Conservation (phyloP, 352 stramenopile genomes). For the Poterioochromonas sp. region DNA sequence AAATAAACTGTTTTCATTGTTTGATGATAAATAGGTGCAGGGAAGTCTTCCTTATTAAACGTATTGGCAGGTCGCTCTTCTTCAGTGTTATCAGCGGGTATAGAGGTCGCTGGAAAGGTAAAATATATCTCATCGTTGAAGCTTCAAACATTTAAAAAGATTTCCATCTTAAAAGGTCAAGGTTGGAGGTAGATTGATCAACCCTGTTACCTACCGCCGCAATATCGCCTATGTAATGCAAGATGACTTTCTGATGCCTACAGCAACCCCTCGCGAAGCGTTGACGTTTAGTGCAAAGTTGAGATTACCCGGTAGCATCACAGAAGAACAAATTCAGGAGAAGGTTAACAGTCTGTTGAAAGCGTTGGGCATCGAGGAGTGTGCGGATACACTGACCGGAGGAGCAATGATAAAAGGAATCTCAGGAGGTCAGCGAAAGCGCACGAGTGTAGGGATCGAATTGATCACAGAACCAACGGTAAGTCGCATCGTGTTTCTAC, state of each 20-base stretch:
- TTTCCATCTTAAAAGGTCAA: no score
- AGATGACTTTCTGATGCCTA: conserved; percentile 76
- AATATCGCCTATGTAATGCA: conserved; percentile 63
- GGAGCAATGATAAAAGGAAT: conserved; percentile 64
- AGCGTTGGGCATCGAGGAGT: conserved; percentile 38
- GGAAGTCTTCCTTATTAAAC: conserved; percentile 52
- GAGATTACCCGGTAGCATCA: conserved; percentile 47
- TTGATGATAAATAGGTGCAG: no score
- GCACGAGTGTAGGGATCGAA: conserved; percentile 79
- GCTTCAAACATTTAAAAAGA: no score
- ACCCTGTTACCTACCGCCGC: conserved; percentile 39
- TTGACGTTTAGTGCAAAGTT: conserved; percentile 76
- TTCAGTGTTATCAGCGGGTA: conserved; percentile 36
- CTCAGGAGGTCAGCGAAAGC: conserved; percentile 78
- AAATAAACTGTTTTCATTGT: no score
- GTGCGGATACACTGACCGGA: conserved; percentile 37
- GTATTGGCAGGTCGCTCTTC: conserved; percentile 52
- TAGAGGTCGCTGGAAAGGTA: conserved; percentile 45
- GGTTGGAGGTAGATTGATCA: conserved; percentile 44
- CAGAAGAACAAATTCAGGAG: conserved; percentile 39
- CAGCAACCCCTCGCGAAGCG: conserved; percentile 70
- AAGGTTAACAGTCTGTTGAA: conserved; percentile 45
- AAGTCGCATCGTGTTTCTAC: no score
- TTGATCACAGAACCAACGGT: conserved; percentile 63
- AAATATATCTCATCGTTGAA: no score